A percentile compares a stretch with the other conserved stretches of the same genome.
phyloP scores from a whole-genome alignment of 2,329 filamentous ascomycete species.

The Alternaria conjuncta region DNA sequence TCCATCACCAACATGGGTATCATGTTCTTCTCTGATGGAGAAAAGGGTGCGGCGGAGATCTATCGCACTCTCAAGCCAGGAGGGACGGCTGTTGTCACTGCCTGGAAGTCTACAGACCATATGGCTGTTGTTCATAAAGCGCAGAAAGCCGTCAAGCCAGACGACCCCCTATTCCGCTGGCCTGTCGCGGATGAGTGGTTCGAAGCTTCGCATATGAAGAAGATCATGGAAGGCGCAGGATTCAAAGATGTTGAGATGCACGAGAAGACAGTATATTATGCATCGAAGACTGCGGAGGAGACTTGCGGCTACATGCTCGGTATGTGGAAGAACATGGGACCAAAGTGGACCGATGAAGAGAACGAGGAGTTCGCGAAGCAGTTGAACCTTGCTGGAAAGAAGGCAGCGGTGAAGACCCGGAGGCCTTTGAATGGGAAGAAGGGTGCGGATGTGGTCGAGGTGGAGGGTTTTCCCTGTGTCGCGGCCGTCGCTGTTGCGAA shows the following conservation, averaged over 20 bases:
- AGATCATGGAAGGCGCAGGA: slow-evolving; percentile 5
- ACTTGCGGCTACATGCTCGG: slow-evolving; percentile 3
- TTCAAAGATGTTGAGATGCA: slow-evolving; percentile 11
- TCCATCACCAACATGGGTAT: slow-evolving; percentile 50
- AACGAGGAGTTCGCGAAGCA: slow-evolving; percentile 6
- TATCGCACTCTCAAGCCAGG: slow-evolving; percentile 46
- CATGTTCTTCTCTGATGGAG: slow-evolving; percentile 41
- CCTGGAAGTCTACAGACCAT: slow-evolving; percentile 17
- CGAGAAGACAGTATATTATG: slow-evolving; percentile 14
- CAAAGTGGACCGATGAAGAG: slow-evolving; percentile 10
- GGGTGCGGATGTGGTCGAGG: slow-evolving; percentile 3
- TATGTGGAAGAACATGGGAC: slow-evolving; percentile 7
- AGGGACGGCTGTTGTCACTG: slow-evolving; percentile 43
- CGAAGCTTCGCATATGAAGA: slow-evolving; percentile 5
- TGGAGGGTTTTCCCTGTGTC: slow-evolving; percentile 9
- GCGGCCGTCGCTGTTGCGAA: slow-evolving; percentile 15
- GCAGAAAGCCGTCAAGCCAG: slow-evolving; percentile 10
- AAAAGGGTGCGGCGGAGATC: slow-evolving; percentile 35
- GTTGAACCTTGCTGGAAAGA: background rate
- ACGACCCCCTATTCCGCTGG: slow-evolving; percentile 9
- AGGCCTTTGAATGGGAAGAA: slow-evolving; percentile 5
- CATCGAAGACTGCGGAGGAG: slow-evolving; percentile 5
- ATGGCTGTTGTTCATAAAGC: slow-evolving; percentile 5
- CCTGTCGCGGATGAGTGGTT: slow-evolving; percentile 23
- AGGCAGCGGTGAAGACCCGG: background rate